Base-by-base conservation (phyloP, 495 filamentous ascomycete genomes). In the Talaromyces nanjingensis region DNA sequence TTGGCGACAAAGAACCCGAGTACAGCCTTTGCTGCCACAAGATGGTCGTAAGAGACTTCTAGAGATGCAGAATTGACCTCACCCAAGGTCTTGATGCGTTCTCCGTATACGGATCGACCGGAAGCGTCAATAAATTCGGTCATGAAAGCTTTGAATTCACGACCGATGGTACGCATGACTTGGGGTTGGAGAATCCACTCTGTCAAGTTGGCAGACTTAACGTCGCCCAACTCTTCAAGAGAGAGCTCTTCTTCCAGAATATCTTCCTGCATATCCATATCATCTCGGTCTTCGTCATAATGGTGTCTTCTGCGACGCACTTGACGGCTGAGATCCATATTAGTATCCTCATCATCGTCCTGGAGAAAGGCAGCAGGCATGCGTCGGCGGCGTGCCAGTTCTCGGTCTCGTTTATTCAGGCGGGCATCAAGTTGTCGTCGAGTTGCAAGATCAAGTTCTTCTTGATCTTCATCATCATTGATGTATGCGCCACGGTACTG, bases 1-100 rank as follows among this genome's bases (percentile, higher is more conserved):
- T 98, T 99, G 67, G 93, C 96, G 33, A 98, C 81, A 81, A 97
- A 99, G 73, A 96, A 97, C 16, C 92, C 93, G n/a, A 99, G 82
- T 29, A 91, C 92, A n/a, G 96, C 93, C 77, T 96, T 98, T 47
- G 89, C 88, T 37, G 87, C 83, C 18, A 90, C 85, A 45, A 99
- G 80, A 72, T 99, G 93, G 66, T 92, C 89, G 74, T 96, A 99
- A 12, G 92, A 97, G 29, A 99, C 92, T 73, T 98, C 96, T 6
- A 99, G 83, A 29, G 92, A 91, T 74, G 97, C 96, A 33, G 92
- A 91, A 74, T 99, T 99, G 67, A 96, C 81, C 74, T 97, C 93
- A 81, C 96, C 96, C 12, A 99, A 87, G 0, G 90, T 96, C 63
- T 91, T 87, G 64, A 98, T 92, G 65, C 92, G 88, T 67, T 89